phyloP scores from a whole-genome alignment of 495 filamentous ascomycete genomes.

The Annulohypoxylon nitens region DNA sequence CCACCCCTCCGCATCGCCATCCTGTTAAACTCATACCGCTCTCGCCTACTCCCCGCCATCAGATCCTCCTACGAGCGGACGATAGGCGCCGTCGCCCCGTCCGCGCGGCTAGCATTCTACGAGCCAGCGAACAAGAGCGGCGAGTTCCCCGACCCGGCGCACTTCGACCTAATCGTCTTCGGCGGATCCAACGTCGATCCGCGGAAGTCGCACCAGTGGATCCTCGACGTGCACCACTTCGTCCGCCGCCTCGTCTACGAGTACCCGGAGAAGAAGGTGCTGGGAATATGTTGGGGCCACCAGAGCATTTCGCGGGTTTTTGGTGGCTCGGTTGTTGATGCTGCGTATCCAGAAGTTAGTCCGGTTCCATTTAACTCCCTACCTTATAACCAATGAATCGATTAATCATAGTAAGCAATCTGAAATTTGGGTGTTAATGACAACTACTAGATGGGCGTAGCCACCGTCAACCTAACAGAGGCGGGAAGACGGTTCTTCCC shows the following conservation, averaged over 20 bases:
- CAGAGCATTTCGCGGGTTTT: slow-evolving; percentile 60
- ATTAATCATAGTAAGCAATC: not conserved
- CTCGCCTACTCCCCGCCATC: slow-evolving; percentile 54
- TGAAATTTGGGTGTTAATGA: not conserved
- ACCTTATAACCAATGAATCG: not conserved
- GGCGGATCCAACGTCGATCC: slow-evolving; percentile 64
- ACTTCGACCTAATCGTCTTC: slow-evolving; percentile 63
- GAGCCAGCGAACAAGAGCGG: slow-evolving; percentile 57
- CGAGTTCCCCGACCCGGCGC: slow-evolving; percentile 56
- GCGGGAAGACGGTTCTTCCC: slow-evolving; percentile 56
- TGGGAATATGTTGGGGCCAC: slow-evolving; percentile 65
- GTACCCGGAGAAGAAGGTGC: slow-evolving; percentile 58
- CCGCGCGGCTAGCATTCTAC: slow-evolving; percentile 54
- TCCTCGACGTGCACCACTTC: slow-evolving; percentile 59
- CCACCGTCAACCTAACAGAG: slow-evolving; percentile 53
- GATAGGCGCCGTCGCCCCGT: slow-evolving; percentile 51
- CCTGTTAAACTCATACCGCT: slow-evolving; percentile 61
- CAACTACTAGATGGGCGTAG: slow-evolving; percentile 56
- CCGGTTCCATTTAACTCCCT: not conserved
- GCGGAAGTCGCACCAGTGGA: slow-evolving; percentile 58
- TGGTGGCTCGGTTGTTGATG: slow-evolving; percentile 57
- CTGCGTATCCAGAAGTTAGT: slow-evolving; percentile 56
- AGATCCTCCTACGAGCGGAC: slow-evolving; percentile 57
- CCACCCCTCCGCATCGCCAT: slow-evolving; percentile 56
- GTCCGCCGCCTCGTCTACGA: slow-evolving; percentile 54